Conservation (phyloP, 2,329 filamentous ascomycete genomes). For the Laburnicola sp. region DNA sequence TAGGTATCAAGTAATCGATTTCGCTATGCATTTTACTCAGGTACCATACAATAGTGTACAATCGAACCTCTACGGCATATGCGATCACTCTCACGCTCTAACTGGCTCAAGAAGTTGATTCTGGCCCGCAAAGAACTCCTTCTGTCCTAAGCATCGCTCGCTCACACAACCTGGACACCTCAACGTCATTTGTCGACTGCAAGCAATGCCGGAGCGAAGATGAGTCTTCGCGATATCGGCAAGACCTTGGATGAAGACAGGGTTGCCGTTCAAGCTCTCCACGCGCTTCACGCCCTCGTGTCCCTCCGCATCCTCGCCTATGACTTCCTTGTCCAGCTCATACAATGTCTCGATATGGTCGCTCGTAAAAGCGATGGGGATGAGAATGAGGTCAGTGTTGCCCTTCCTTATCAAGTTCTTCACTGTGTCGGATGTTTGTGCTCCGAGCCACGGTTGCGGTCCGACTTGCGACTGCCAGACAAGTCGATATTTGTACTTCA, state of each 20-base stretch:
- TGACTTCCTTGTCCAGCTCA: constrained; percentile 92
- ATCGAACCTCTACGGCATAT: not conserved
- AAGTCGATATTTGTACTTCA: constrained; percentile 87
- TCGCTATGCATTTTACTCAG: not conserved
- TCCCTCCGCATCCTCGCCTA: constrained; percentile 70
- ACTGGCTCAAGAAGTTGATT: constrained; percentile 31
- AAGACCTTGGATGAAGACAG: constrained; percentile 85
- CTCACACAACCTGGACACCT: constrained; percentile 93
- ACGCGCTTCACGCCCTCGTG: constrained; percentile 72
- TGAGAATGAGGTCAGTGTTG: constrained; percentile 85
- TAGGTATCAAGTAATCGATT: not conserved
- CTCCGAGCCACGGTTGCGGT: constrained; percentile 90
- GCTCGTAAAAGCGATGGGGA: constrained; percentile 97
- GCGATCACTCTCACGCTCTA: not conserved
- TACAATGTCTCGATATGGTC: constrained; percentile 98
- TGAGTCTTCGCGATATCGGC: constrained; percentile 85
- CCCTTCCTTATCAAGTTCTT: constrained; percentile 87
- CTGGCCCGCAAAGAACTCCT: constrained; percentile 64
- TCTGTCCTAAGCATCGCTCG: constrained; percentile 79
- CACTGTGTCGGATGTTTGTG: constrained; percentile 87
- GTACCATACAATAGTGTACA: constrained; percentile 6
- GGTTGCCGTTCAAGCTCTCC: constrained; percentile 89
- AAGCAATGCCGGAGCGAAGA: constrained; percentile 68
- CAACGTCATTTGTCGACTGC: constrained; percentile 83
- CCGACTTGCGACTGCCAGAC: constrained; percentile 99